Percentiles rank a stretch among this genome's conserved stretches.
Conservation (phyloP, 768 basidiomycete genomes). For the Boletus bicolor region DNA sequence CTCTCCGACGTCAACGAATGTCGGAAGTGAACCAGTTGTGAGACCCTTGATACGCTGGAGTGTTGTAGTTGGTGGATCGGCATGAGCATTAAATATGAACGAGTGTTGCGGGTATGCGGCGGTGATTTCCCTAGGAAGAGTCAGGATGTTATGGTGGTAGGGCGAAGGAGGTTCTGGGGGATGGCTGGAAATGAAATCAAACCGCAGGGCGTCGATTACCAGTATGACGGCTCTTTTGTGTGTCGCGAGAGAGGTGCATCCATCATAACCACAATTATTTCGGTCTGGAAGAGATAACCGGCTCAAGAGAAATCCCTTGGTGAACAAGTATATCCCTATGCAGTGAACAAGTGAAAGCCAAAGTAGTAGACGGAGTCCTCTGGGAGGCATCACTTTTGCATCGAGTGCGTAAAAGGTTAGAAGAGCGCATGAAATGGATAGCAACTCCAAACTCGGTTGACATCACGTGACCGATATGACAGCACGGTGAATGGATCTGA, state of each 20-base stretch:
- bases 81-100: slow-evolving; percentile 83
- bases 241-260: slow-evolving; percentile 42
- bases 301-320: slow-evolving; percentile 86
- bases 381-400: slow-evolving; percentile 20
- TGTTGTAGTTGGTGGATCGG: slow-evolving; percentile 94
- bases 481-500: too few species aligned
- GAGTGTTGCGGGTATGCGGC: slow-evolving; percentile 62
- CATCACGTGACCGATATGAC: slow-evolving; percentile 8
- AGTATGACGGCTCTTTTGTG: slow-evolving; percentile 81
- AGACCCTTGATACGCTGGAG: slow-evolving; percentile 93
- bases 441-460: too few species aligned
- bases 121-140: slow-evolving; percentile 73
- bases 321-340: slow-evolving; percentile 84
- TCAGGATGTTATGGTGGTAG: slow-evolving; percentile 80
- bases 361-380: slow-evolving; percentile 35
- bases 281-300: slow-evolving; percentile 40
- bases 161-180: slow-evolving; percentile 55
- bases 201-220: slow-evolving; percentile 89
- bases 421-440: not conserved
- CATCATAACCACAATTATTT: slow-evolving; percentile 55
- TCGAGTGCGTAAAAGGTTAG: not conserved
- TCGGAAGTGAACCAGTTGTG: slow-evolving; percentile 92
- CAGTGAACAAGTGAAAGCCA: slow-evolving; percentile 69
- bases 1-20: slow-evolving; percentile 90
- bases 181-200: slow-evolving; percentile 83